phyloP scores from a whole-genome alignment of 2,329 filamentous ascomycete species.

The Fusarium sp. region DNA sequence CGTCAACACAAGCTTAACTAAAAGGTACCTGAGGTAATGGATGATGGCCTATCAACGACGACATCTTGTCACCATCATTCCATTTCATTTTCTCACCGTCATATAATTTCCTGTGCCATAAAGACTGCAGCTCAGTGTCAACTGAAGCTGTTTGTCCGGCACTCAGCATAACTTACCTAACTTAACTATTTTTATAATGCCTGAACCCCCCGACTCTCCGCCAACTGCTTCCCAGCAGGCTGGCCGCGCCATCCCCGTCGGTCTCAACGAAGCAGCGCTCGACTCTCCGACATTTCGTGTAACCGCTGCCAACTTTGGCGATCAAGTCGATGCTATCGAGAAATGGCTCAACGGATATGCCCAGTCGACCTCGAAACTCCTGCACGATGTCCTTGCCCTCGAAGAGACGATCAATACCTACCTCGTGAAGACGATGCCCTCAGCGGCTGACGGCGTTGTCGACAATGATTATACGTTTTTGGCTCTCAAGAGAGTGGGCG shows the following conservation, averaged over 20 bases:
- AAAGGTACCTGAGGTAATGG: slow-evolving; percentile 12
- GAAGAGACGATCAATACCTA: slow-evolving; percentile 86
- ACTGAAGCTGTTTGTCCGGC: slow-evolving; percentile 48
- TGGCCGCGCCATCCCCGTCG: slow-evolving; percentile 74
- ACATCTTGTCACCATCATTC: slow-evolving; percentile 44
- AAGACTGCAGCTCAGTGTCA: slow-evolving; percentile 46
- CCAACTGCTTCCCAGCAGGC: slow-evolving; percentile 40
- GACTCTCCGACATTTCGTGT: slow-evolving; percentile 97
- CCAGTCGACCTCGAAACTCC: slow-evolving; percentile 67
- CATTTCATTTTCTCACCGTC: slow-evolving; percentile 40
- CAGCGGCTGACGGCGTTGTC: slow-evolving; percentile 85
- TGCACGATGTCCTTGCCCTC: slow-evolving; percentile 77
- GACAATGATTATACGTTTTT: slow-evolving; percentile 96
- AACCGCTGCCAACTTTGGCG: slow-evolving; percentile 86
- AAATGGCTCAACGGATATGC: slow-evolving; percentile 84
- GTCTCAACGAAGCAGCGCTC: slow-evolving; percentile 93
- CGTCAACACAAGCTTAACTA: slow-evolving; percentile 25
- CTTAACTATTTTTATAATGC: slow-evolving; percentile 41
- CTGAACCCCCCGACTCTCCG: slow-evolving; percentile 42
- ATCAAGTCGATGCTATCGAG: slow-evolving; percentile 92
- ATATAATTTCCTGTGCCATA: slow-evolving; percentile 37
- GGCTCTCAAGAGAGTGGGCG: slow-evolving; percentile 86
- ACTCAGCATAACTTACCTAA: slow-evolving; percentile 20
- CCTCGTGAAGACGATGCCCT: slow-evolving; percentile 81
- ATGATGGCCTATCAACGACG: slow-evolving; percentile 35